phyloP scores from a whole-genome alignment of 1,139 yeast genomes.

The Nadsonia starkeyi-henricii region DNA sequence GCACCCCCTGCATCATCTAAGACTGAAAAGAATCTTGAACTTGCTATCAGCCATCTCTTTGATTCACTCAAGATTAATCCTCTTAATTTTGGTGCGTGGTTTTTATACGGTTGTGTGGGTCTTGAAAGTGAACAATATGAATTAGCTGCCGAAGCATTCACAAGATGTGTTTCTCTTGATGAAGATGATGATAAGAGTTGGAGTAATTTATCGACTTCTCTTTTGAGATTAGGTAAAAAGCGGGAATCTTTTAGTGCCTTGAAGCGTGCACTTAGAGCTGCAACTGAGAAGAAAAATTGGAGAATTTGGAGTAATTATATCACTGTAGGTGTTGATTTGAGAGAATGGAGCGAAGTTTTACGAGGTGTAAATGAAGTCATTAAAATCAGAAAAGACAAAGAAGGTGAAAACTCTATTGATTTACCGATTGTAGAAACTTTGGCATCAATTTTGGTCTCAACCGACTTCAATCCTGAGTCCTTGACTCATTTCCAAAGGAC shows the following conservation, averaged over 20 bases:
- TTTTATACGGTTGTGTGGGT: slow-evolving; percentile 83
- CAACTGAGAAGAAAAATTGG: slow-evolving; percentile 64
- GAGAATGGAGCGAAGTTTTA: slow-evolving; percentile 80
- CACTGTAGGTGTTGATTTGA: slow-evolving; percentile 64
- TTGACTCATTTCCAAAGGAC: slow-evolving; percentile 36
- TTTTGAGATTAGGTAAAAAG: slow-evolving; percentile 47
- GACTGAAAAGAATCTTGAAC: slow-evolving; percentile 34
- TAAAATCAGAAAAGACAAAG: slow-evolving; percentile 35
- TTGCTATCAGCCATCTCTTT: slow-evolving; percentile 53
- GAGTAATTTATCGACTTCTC: slow-evolving; percentile 86
- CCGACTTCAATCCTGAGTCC: slow-evolving; percentile 33
- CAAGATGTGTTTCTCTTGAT: slow-evolving; percentile 79
- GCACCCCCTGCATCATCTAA: slow-evolving; percentile 48
- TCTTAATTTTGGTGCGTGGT: slow-evolving; percentile 76
- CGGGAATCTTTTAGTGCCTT: slow-evolving; percentile 76
- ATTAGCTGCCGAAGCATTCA: slow-evolving; percentile 82
- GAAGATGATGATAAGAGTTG: slow-evolving; percentile 75
- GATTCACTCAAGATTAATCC: slow-evolving; percentile 69
- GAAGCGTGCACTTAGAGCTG: slow-evolving; percentile 57
- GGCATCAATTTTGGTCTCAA: slow-evolving; percentile 46
- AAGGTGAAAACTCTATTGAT: slow-evolving; percentile 59
- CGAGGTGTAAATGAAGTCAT: slow-evolving; percentile 55
- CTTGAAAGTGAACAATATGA: slow-evolving; percentile 60
- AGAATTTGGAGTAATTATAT: slow-evolving; percentile 81
- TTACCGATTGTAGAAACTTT: slow-evolving; percentile 63